phyloP scores from a whole-genome alignment of 179 eudicot species.

The Camellia oleifera region DNA sequence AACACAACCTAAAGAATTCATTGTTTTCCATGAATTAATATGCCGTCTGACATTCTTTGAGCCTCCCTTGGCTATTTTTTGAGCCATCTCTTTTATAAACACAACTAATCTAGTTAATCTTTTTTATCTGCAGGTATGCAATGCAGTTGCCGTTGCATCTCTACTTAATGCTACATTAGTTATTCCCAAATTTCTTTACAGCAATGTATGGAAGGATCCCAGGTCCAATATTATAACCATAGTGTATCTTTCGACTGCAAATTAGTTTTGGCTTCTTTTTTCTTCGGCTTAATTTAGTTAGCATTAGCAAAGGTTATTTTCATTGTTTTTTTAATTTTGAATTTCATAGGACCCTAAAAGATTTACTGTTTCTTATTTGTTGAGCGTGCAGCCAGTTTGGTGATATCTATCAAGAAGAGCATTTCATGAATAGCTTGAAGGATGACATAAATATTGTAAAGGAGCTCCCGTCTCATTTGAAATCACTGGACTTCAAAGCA shows the following conservation, averaged over 20 bases:
- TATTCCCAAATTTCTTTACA: conserved; percentile 82
- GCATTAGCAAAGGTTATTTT: no score
- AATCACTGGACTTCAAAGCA: conserved; percentile 68
- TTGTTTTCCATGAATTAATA: not conserved
- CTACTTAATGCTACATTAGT: conserved; percentile 89
- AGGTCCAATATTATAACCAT: conserved; percentile 33
- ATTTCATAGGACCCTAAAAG: not conserved
- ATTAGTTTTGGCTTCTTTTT: not conserved
- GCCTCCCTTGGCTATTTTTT: conserved; percentile 5
- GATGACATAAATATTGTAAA: conserved; percentile 65
- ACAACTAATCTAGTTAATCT: not conserved
- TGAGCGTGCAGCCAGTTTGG: conserved; percentile 73
- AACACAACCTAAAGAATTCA: not conserved
- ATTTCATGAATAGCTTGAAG: conserved; percentile 58
- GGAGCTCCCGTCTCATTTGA: conserved; percentile 71
- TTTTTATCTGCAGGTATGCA: conserved; percentile 69
- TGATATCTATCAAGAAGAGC: conserved; percentile 86
- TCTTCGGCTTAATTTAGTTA: no score
- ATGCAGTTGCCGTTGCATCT: conserved; percentile 92
- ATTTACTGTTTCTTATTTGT: conserved; percentile 14
- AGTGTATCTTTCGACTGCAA: not conserved
- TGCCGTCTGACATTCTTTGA: not conserved
- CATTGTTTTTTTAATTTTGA: not conserved
- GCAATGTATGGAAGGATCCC: conserved; percentile 96
- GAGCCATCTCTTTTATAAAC: not conserved